Base-by-base conservation (phyloP, 23 red algal genomes). In the Cyanidioschyzon merolae region DNA sequence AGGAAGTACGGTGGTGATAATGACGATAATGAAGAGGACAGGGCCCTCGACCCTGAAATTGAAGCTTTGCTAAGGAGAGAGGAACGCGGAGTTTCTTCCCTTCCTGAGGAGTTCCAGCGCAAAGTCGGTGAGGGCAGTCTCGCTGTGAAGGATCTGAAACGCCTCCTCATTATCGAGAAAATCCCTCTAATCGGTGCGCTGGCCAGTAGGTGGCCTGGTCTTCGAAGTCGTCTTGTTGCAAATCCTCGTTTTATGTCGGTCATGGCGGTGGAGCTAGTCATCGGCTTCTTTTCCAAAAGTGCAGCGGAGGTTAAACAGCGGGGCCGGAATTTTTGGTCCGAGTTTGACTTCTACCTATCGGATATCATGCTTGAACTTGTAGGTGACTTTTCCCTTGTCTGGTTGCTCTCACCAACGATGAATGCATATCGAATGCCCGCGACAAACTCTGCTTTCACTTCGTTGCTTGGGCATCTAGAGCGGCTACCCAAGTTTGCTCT, bases 321-420 rank as follows among this genome's bases (percentile, higher is more conserved):
- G 32, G 75, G 84, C 26, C 75, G 74, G 12, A 50, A 74, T 1
- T 96, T 96, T 58, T 91, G 87, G 89, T 85, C 77, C 39, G 92
- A 96, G 80, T 90, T 90, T 76, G 92, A 96, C 76, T 96, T 96
- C 59, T 90, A 91, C 80, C 32, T 84, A 2, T 83, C 76, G 50
- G 92, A 96, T 63, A 84, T 96, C 40, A 82, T 85, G 29, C 74
- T 96, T 0, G 92, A 96, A 58, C 30, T 96, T 15, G 79, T 96
- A 31, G 92, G 92, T 31, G 92, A 96, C 59, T 84, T 87, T 18
- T 82, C 87, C 50, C 76, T 96, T 31, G 92, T 96, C 38, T 96
- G 92, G 92, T 59, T 96, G 39, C 86, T 96, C 40, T 85, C 79
- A 51, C 92, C 92, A n/a, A 83, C 83, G 31, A 63, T 88, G 74